Conservation (phyloP, 1,284 basidiomycete species). For the Jaminaea rosea region DNA sequence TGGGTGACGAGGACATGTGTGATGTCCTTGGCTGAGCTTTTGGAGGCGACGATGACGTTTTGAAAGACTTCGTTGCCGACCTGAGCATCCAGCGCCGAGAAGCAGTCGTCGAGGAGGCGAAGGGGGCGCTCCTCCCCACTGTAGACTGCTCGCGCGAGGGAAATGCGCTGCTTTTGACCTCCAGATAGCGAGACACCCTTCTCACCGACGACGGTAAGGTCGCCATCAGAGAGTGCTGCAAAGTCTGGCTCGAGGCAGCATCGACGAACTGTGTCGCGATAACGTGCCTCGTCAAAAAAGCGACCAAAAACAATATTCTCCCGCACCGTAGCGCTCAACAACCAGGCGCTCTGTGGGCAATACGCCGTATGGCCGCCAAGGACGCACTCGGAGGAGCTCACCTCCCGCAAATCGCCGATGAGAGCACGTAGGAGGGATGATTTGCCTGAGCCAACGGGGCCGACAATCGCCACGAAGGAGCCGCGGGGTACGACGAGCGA, state of each 20-base stretch:
- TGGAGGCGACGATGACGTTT: slow-evolving; percentile 8
- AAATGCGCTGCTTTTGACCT: slow-evolving; percentile 67
- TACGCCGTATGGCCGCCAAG: slow-evolving; percentile 50
- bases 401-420: slow-evolving; percentile 42
- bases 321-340: slow-evolving; percentile 69
- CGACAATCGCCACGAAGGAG: slow-evolving; percentile 61
- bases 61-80: slow-evolving; percentile 65
- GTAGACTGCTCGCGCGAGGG: slow-evolving; percentile 76
- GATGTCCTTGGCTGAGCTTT: slow-evolving; percentile 3
- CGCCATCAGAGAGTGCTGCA: slow-evolving; percentile 62
- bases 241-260: slow-evolving; percentile 54
- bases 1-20: slow-evolving; percentile 21
- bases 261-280: slow-evolving; percentile 41
- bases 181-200: slow-evolving; percentile 68
- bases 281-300: slow-evolving; percentile 52
- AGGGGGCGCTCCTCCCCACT: slow-evolving; percentile 62
- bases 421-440: slow-evolving; percentile 40
- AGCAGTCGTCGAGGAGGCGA: slow-evolving; percentile 73
- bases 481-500: slow-evolving; percentile 65
- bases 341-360: slow-evolving; percentile 79
- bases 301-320: slow-evolving; percentile 51
- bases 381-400: slow-evolving; percentile 5
- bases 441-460: slow-evolving; percentile 44
- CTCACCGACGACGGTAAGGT: slow-evolving; percentile 84
- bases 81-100: slow-evolving; percentile 59